phyloP scores from a whole-genome alignment of 495 filamentous ascomycete genomes.

The Hypomontagnella submonticulosa region DNA sequence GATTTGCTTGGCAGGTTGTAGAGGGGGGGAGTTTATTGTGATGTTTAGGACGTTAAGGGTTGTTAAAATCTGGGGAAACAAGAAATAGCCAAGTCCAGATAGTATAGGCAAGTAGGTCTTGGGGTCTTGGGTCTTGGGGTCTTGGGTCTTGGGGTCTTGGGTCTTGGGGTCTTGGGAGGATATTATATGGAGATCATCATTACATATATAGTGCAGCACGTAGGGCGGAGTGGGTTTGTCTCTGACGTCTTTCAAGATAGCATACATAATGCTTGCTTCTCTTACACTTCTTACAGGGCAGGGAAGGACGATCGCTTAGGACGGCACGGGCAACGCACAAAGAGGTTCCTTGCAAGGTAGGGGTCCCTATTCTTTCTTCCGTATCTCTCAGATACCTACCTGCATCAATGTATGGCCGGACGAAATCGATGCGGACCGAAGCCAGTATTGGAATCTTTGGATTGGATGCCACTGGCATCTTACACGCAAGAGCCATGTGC shows the following conservation, averaged over 20 bases:
- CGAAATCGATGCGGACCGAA: constrained; percentile 14
- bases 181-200: constrained; percentile 39
- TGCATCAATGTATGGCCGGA: constrained; percentile 41
- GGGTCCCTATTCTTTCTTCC: constrained; percentile 11
- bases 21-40: constrained; percentile 6
- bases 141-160: no score
- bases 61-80: constrained; percentile 27
- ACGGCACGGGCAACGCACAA: constrained; percentile 26
- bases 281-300: constrained; percentile 18
- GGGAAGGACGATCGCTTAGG: constrained; percentile 20
- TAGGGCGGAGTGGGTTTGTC: constrained; percentile 12
- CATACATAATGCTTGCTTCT: constrained; percentile 14
- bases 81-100: constrained; percentile 20
- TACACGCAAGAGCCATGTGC: constrained; percentile 13
- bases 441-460: constrained; percentile 23
- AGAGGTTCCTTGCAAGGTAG: constrained; percentile 19
- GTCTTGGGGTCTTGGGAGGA: constrained; percentile 15
- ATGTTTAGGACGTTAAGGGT: constrained; percentile 22
- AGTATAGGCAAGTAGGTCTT: constrained; percentile 5
- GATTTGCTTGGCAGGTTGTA: constrained; percentile 18
- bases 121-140: no score
- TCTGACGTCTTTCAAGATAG: constrained; percentile 43
- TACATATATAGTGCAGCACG: constrained; percentile 11
- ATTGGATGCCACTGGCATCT: constrained; percentile 32
- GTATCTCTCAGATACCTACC: neutral